Base-by-base conservation (phyloP, 1,139 yeast species). In the Wickerhamiella infanticola region DNA sequence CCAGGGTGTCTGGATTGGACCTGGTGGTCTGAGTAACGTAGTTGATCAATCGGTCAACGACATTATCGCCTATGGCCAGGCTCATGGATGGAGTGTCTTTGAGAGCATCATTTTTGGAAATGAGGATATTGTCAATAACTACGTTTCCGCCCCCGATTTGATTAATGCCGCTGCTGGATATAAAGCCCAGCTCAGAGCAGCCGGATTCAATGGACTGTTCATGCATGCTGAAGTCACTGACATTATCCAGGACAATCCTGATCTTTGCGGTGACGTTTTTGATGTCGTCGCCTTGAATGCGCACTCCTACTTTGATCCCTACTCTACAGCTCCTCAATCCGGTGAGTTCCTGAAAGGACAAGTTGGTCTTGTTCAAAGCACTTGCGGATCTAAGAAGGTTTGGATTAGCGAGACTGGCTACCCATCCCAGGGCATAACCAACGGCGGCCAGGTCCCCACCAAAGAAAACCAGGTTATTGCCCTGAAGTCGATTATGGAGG, bases 211-310 rank as follows among this genome's bases (percentile, higher is more conserved):
- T n/a, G 95, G 95, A 43, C 58, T 67, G 47, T 70, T 86, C 40
- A 78, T 93, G 31, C 85, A 94, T 27, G 76, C 94, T 45, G 96
- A 86, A 62, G 94, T 95, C 45, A 94, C 95, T 23, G 80, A 74
- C n/a, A 64, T 78, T 18, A 85, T 71, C 62, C 73, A 74, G 57
- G 63, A 66, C 45, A 54, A 81, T 59, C 85, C 94, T 7, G 63
- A 63, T 24, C 70, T 86, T 55, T 86, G 96, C 67, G 73, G 83
- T 23, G 81, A 68, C 35, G 60, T 54, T 9, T 72, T 82, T 51
- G 94, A 83, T 62, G 74, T 81, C 55, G 85, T 83, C 53, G 94
- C 94, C 49, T 73, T 84, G 56, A 85, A 86, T 62, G 78, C 94
- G 27, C 95, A 86, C 62, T 75, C 95, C 5, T 86, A 84, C 67